Evolutionary conservation across 208 protist genomes (phyloP), one percentile per base, ranked within the genome.

Genomic region (Zelonia costaricensis): DNA sequence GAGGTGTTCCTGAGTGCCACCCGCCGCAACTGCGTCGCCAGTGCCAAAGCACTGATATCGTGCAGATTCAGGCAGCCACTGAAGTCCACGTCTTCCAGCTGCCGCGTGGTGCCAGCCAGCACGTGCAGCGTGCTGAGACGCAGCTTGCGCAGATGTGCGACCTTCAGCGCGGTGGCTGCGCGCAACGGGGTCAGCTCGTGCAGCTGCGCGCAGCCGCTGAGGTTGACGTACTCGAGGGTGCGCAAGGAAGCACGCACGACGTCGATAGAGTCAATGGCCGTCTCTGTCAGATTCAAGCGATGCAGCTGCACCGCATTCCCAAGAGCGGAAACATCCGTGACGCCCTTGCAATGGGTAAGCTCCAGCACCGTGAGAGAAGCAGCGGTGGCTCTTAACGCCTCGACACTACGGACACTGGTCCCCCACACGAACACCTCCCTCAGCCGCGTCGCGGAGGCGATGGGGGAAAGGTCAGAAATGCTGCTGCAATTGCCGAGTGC

Each of bases 361-460:
- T 65, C 59, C 4, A 55, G 15, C n/a, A 40, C 23, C 2, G 0
- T 16, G 8, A 63, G 36, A 6, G 25, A 43, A 10, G 45, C 7
- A 1, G 45, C 9, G 25, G 15, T 38, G 5, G 15, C 22, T 25
- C 15, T 4, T 1, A 63, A 35, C n/a, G 46, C 15, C 27, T 48
- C n/a, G 36, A 63, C 28, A 46, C 10, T 38, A 15, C 43, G 27
- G 8, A 45, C 25, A n/a, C 13, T 35, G 13, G 46, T 63, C 16
- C 45, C 46, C 46, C 58, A 63, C 28, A 63, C 22, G 31, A 46
- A 63, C 4, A 27, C 45, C 22, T 63, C 46, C 33, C 36, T 63
- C 0, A 63, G 46, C 23, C 33, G 16, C 16, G 35, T 54, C n/a
- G 31, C 35, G 35, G n/a, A 5, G 9, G 23, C 16, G 4, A 63